Evolutionary conservation across 257 asterid genomes (phyloP), one percentile per base, ranked within the genome.

Genomic region (Mitragyna speciosa): DNA sequence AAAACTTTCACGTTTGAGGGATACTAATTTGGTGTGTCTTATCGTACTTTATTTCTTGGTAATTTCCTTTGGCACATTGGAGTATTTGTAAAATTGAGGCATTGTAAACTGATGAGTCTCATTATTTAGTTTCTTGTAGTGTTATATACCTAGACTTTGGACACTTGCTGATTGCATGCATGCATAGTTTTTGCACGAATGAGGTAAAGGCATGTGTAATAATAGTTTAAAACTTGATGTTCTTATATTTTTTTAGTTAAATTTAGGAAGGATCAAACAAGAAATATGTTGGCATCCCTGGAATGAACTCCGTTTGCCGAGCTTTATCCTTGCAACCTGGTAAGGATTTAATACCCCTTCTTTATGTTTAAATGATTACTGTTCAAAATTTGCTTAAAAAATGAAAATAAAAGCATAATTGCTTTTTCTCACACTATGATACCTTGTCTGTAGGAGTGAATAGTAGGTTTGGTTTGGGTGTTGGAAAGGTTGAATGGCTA

Each of bases 291-390:
- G 98, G 97, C 65, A 81, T 92, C 59, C 97, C 98, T 36, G 97
- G 97, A 82, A 94, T 94, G 98, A 94, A 91, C 88, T 90, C 96
- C 51, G 84, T 92, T 79, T 92, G 97, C 89, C 89, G 73, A 86
- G 91, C 97, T 48, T 89, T 93, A 84, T 91, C 92, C 79, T 74
- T 63, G 43, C 97, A 94, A 86, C 88, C 96, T 56, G 98, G 98
- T 94, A 84, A 76, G 88, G 65, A 43, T 47, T 48, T 71, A 52
- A 36, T 79, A 65, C 71, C 24, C 39, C 1, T 49, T 39, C 73
- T 66, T 83, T 82, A 79, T 48, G 63, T 61, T 81, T 12, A 8
- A 54, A 75, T 30, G 17, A 19, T 41, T 51, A 71, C 45, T 51
- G 3, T 59, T n/a, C 31, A 17, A 28, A 58, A 11, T 52, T 41